Evolutionary conservation across 345 rosid genomes (phyloP).

Genomic region (Trapa incisa): DNA sequence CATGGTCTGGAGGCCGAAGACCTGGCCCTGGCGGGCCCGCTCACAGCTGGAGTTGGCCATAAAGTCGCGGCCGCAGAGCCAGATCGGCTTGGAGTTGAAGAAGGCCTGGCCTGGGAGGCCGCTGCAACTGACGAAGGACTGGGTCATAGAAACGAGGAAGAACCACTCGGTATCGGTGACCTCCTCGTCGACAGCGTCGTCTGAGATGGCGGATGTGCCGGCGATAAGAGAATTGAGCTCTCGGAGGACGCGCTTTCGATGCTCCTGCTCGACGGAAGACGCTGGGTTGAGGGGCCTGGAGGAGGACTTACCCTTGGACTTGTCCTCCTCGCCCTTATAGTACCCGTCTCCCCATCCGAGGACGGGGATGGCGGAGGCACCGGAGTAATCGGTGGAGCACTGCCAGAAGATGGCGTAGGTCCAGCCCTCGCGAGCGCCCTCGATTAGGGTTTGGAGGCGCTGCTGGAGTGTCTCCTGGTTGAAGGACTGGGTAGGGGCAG

Average conservation of each 20-base stretch:
- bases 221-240: slow-evolving; percentile 80
- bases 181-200: slow-evolving; percentile 72
- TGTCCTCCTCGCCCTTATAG: slow-evolving; percentile 78
- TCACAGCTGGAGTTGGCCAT: slow-evolving; percentile 53
- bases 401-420: slow-evolving; percentile 98
- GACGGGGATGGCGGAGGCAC: slow-evolving; percentile 23
- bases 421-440: slow-evolving; percentile 64
- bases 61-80: slow-evolving; percentile 60
- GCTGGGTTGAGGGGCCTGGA: slow-evolving; percentile 12
- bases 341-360: slow-evolving; percentile 93
- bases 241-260: slow-evolving; percentile 60
- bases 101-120: slow-evolving; percentile 80
- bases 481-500: slow-evolving; percentile 19
- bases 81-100: slow-evolving; percentile 35
- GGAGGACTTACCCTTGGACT: slow-evolving; percentile 25
- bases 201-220: slow-evolving; percentile 34
- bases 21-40: slow-evolving; percentile 58
- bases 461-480: slow-evolving; percentile 78
- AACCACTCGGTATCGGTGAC: slow-evolving; percentile 97
- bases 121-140: slow-evolving; percentile 47
- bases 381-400: slow-evolving; percentile 53
- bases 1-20: slow-evolving; percentile 65
- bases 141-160: slow-evolving; percentile 84
- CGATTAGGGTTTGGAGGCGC: slow-evolving; percentile 73
- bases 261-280: slow-evolving; percentile 60